These are phyloP conservation scores for Choanephora cucurbitarum DNA, from an alignment of 371 early-diverging fungal genomes.

Conservation along the genomic window DNA sequence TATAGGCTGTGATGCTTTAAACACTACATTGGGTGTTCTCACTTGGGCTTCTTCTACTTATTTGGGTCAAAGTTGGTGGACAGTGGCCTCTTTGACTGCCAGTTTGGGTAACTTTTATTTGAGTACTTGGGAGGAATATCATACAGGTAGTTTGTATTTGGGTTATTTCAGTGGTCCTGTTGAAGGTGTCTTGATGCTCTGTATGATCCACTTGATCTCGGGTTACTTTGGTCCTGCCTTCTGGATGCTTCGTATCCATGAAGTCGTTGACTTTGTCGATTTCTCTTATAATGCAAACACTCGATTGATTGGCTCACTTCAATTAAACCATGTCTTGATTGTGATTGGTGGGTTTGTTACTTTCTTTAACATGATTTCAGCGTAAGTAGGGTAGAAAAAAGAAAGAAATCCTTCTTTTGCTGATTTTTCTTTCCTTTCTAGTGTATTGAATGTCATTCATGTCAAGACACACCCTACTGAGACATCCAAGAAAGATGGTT, in stretches of 20 bases:
- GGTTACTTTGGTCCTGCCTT: conserved; percentile 55
- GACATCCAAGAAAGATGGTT: conserved; percentile 46
- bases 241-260: conserved; percentile 40
- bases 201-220: conserved; percentile 64
- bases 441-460: conserved; percentile 31
- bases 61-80: conserved; percentile 82
- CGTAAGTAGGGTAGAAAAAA: too few species aligned
- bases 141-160: conserved; percentile 89
- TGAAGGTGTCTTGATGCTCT: conserved; percentile 88
- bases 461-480: conserved; percentile 41
- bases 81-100: conserved; percentile 52
- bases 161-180: conserved; percentile 95
- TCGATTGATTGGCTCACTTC: conserved; percentile 51
- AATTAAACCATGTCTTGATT: conserved; percentile 65
- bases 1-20: conserved; percentile 92
- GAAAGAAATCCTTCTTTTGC: too few species aligned
- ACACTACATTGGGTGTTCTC: conserved; percentile 68
- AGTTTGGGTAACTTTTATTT: conserved; percentile 88
- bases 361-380: conserved; percentile 59
- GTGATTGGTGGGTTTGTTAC: conserved; percentile 57
- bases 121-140: conserved; percentile 95
- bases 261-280: conserved; percentile 30
- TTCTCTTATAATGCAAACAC: conserved; percentile 23
- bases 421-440: not conserved
- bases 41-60: conserved; percentile 67